phyloP scores from a whole-genome alignment of 192 early-diverging fungal species.

The Gigaspora rosea region DNA sequence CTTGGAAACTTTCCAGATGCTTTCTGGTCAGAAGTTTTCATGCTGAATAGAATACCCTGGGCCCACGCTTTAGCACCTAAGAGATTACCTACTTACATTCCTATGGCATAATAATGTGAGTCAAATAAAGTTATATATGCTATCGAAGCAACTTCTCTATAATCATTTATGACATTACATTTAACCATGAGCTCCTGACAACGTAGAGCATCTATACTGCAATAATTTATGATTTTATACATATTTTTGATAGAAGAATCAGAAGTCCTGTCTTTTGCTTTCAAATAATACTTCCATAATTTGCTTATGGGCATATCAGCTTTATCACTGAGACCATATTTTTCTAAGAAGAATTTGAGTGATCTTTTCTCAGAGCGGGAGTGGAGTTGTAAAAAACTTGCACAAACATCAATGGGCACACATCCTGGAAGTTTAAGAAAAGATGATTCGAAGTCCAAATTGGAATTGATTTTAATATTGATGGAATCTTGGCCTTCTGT shows the following conservation, averaged over 20 bases:
- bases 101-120: not conserved
- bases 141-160: conserved; percentile 7
- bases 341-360: too few species aligned
- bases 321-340: not conserved
- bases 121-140: not conserved
- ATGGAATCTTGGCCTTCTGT: too few species aligned
- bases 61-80: conserved; percentile 3
- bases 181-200: conserved; percentile 12
- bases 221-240: conserved; percentile 6
- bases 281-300: too few species aligned
- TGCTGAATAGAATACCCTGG: not conserved
- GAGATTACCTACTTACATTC: conserved; percentile 21
- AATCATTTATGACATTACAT: conserved; percentile 20
- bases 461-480: too few species aligned
- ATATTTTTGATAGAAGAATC: too few species aligned
- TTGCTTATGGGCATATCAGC: not conserved
- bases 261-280: not conserved
- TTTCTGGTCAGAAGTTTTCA: not conserved
- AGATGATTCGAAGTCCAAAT: too few species aligned
- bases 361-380: too few species aligned
- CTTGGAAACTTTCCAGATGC: not conserved
- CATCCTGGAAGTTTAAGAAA: too few species aligned
- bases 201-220: not conserved
- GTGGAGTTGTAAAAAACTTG: too few species aligned
- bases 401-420: too few species aligned